Evolutionary conservation across 2,329 filamentous ascomycete genomes (phyloP), one percentile per base, ranked within the genome.

Genomic region (Colletotrichum sp.): DNA sequence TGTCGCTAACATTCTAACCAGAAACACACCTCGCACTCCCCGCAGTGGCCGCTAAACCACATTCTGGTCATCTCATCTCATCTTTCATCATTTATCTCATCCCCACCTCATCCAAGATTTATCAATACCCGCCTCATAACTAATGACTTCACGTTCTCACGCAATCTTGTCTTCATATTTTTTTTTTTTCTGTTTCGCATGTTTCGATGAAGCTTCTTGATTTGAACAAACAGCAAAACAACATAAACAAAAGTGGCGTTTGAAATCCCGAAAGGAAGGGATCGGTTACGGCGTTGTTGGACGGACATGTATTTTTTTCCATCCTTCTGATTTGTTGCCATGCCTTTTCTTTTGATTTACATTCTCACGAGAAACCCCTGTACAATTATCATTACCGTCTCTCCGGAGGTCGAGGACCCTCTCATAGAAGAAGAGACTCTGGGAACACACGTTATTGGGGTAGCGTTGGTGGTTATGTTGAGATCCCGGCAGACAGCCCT

Each of bases 11-110:
- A 19, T 11, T 1, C 19, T 2, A 16, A 6, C 34, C 16, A 64
- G 68, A 39, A 82, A 79, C 73, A 87, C 81, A 15, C 86, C 82
- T 8, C 84, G 80, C 75, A 84, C 83, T 2, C 83, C 83, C 57
- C 85, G 86, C 77, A 87, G 85, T 80, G 86, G 87, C 72, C 85
- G 82, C 39, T 84, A 81, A 64, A 65, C 5, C 48, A 39, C 27
- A 3, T 60, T 15, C 25, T 13, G 22, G 11, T 8, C 2, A 48
- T 39, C 36, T 39, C 32, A 34, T 39, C 52, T 48, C 48, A 19
- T 19, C 3, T 28, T 63, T 16, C n/a, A 25, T 25, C 25, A 25
- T 28, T 13, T 27, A n/a, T 28, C 59, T 28, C 22, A 28, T 52
- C 48, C 67, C 36, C 71, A 68, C 16, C 70, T 63, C 52, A 67